Conservation (phyloP, 2,329 filamentous ascomycete species). For the Aaosphaeria pasadenensis region DNA sequence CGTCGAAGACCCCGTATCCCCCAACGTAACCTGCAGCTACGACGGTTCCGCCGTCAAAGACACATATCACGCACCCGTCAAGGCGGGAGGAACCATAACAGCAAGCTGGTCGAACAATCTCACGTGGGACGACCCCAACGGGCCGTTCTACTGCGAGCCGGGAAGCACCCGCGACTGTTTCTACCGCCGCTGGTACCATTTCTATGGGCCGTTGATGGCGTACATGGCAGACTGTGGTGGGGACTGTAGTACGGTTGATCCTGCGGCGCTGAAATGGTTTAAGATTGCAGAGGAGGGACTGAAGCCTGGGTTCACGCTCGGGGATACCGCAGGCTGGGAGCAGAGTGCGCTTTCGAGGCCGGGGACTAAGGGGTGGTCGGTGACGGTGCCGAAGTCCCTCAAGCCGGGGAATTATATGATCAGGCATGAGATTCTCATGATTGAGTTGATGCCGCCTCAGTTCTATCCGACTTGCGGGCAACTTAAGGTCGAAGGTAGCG, state of each 20-base stretch:
- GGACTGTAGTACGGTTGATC: background rate
- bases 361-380: slow-evolving; percentile 3
- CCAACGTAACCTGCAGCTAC: slow-evolving; percentile 7
- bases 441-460: slow-evolving; percentile 5
- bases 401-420: slow-evolving; percentile 9
- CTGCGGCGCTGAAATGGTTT: slow-evolving; percentile 6
- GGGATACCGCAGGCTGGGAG: slow-evolving; percentile 5
- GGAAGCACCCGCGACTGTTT: slow-evolving; percentile 5
- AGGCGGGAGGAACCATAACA: slow-evolving; percentile 3
- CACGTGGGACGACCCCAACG: background rate
- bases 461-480: slow-evolving; percentile 10
- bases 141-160: background rate
- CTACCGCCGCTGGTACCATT: background rate
- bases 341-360: slow-evolving; percentile 3
- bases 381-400: slow-evolving; percentile 2
- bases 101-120: slow-evolving; percentile 1
- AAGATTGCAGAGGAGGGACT: slow-evolving; percentile 10
- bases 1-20: slow-evolving; percentile 1
- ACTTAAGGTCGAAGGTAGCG: slow-evolving; percentile 4
- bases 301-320: slow-evolving; percentile 1
- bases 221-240: no score
- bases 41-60: slow-evolving; percentile 3
- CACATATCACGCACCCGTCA: slow-evolving; percentile 4
- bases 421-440: slow-evolving; percentile 9
- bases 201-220: no score